Base-by-base conservation (phyloP, 805 yeast species). In the Phaffomyces thermotolerans region DNA sequence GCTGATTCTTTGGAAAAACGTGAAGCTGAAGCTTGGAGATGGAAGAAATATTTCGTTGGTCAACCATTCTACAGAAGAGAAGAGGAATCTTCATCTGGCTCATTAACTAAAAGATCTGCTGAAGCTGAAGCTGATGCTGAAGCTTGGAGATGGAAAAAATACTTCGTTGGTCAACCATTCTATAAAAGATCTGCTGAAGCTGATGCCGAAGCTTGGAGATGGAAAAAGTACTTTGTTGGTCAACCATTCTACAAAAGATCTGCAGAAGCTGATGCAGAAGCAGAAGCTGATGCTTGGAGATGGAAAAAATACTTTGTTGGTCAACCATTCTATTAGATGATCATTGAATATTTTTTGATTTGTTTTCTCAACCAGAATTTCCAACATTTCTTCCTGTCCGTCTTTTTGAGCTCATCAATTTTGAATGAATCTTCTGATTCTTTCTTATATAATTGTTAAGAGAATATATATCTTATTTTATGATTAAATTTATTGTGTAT, bases 21-120 rank as follows among this genome's bases (percentile, higher is more conserved):
- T 24, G 43, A 46, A 3, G 52, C 56, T 35, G 57, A 52, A n/a
- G 51, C 58, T 4, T 49, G 56, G 56, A 33, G 36, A 10, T 53
- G 53, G 55, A 47, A 49, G 33, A 33, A 18, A 8, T 52, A 43
- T 44, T 34, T 33, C 29, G 39, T 45, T 17, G 56, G 54, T 31
- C 51, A 51, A 37, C 50, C 50, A 20, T 36, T 36, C 8, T 24
- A 36, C 18, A 29, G 14, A 13, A 12, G 32, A 6, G 51, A 47
- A 23, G 52, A 52, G 20, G 47, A 44, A 4, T 52, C 52, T 3
- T 13, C 12, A 12, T 14, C 32, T 13, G 32, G 30, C 4, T 27
- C 13, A 27, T 31, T 49, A 18, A 44, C 31, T 32, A 29, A 41
- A 42, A 14, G 56, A 53, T 30, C 51, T 47, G 35, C 50, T 45